These are phyloP conservation scores for Ustilago trichophora DNA, from an alignment of 1,284 basidiomycete genomes.

Conservation along the genomic window DNA sequence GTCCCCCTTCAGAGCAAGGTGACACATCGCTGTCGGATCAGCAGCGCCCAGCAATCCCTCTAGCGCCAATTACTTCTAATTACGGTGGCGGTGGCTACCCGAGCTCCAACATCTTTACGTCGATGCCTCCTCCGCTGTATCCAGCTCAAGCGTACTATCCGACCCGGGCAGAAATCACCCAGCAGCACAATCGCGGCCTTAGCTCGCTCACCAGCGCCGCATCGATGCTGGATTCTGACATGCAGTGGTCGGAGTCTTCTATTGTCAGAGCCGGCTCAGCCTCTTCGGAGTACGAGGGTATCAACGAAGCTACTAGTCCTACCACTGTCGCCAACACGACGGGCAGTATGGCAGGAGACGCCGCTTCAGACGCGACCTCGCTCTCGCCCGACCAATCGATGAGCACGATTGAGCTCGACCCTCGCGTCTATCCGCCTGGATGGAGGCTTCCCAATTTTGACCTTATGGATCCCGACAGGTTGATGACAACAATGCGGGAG, in stretches of 20 bases:
- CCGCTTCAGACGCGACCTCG: background rate
- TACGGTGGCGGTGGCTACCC: too few species aligned
- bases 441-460: conserved; percentile 29
- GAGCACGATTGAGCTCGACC: conserved; percentile 9
- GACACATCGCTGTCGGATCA: background rate
- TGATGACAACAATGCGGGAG: conserved; percentile 24
- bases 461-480: conserved; percentile 23
- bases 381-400: conserved; percentile 10
- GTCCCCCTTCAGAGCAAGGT: background rate
- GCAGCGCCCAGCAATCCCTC: background rate
- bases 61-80: background rate
- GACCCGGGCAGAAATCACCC: conserved; percentile 8
- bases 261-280: too few species aligned
- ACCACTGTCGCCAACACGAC: conserved; percentile 8
- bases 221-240: conserved; percentile 11
- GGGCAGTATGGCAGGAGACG: conserved; percentile 10
- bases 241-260: conserved; percentile 11
- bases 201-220: conserved; percentile 23
- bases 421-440: conserved; percentile 11
- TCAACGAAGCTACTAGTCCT: conserved; percentile 12
- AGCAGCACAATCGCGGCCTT: conserved; percentile 15
- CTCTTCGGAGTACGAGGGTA: background rate
- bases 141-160: conserved; percentile 30
- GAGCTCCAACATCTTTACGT: conserved; percentile 15
- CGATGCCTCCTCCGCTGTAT: conserved; percentile 23